Conservation (phyloP, 192 early-diverging fungal species). For the Entophlyctis helioformis region DNA sequence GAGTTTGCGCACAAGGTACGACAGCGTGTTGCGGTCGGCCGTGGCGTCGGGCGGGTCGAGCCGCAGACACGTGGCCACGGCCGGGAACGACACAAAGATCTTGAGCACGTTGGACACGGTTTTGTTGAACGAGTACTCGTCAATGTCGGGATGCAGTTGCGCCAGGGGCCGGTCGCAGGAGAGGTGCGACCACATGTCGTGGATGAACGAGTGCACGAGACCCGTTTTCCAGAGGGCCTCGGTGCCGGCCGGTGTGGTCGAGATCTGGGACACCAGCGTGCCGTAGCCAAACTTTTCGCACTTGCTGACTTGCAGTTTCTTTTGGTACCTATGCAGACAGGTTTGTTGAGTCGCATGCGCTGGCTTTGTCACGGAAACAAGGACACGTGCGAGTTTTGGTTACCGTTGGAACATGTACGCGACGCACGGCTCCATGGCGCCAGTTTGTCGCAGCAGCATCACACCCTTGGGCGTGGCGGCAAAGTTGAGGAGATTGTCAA, state of each 20-base stretch:
- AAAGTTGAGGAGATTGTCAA: conserved; percentile 42
- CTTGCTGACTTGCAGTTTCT: conserved; percentile 37
- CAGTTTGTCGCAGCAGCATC: conserved; percentile 23
- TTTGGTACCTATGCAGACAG: conserved; percentile 23
- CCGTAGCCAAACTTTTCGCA: conserved; percentile 49
- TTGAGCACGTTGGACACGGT: conserved; percentile 27
- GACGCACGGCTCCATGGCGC: conserved; percentile 27
- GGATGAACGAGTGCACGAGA: conserved; percentile 16
- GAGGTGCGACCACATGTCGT: conserved; percentile 23
- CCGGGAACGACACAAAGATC: conserved; percentile 27
- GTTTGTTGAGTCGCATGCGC: no score
- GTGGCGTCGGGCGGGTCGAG: no score
- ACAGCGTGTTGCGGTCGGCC: conserved; percentile 2
- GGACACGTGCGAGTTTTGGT: no score
- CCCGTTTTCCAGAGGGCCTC: conserved; percentile 23
- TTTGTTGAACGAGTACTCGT: conserved; percentile 22
- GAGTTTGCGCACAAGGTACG: conserved; percentile 4
- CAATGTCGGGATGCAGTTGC: conserved; percentile 14
- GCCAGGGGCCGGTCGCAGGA: conserved; percentile 18
- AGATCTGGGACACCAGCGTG: conserved; percentile 34
- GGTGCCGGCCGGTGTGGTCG: conserved; percentile 28
- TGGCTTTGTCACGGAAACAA: no score
- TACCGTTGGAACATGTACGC: conserved; percentile 34
- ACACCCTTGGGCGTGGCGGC: conserved; percentile 35
- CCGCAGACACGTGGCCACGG: conserved; percentile 4